phyloP scores from a whole-genome alignment of 1,284 basidiomycete genomes.

The Cutaneotrichosporon spelunceum region DNA sequence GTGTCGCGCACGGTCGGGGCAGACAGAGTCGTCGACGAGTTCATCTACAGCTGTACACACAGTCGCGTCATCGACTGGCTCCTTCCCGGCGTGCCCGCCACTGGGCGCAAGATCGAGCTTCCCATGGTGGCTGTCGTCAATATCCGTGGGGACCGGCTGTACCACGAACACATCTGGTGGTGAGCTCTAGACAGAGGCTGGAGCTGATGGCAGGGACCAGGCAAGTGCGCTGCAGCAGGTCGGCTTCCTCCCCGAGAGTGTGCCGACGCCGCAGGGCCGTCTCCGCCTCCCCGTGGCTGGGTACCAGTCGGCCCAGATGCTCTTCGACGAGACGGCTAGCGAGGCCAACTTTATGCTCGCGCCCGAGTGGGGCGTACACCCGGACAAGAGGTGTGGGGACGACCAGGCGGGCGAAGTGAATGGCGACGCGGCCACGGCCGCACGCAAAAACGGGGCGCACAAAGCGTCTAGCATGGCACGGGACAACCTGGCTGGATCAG shows the following conservation, averaged over 20 bases:
- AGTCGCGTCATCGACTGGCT: conserved; percentile 57
- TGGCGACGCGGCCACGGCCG: too few relatives aligned
- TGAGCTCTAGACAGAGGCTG: conserved; percentile 19
- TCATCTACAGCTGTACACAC: conserved; percentile 52
- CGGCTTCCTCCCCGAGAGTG: conserved; percentile 23
- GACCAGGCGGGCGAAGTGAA: neutral
- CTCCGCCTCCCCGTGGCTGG: conserved; percentile 28
- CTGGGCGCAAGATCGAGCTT: conserved; percentile 55
- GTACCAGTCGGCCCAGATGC: conserved; percentile 23
- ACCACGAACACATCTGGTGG: conserved; percentile 56
- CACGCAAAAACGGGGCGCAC: neutral
- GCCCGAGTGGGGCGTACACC: conserved; percentile 22
- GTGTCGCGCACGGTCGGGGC: conserved; percentile 30
- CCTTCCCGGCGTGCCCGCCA: conserved; percentile 53
- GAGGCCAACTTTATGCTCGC: conserved; percentile 30
- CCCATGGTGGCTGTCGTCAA: conserved; percentile 61
- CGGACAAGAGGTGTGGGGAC: neutral
- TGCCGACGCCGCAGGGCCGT: conserved; percentile 14
- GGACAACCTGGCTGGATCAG: too few relatives aligned
- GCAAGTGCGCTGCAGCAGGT: conserved; percentile 29
- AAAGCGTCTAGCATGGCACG: neutral
- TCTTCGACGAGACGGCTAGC: conserved; percentile 24
- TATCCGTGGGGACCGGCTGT: conserved; percentile 59
- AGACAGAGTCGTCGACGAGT: conserved; percentile 34
- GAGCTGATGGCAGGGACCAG: conserved; percentile 28